Base-by-base conservation (phyloP, 2,329 filamentous ascomycete genomes). In the Dactylellina leptospora region DNA sequence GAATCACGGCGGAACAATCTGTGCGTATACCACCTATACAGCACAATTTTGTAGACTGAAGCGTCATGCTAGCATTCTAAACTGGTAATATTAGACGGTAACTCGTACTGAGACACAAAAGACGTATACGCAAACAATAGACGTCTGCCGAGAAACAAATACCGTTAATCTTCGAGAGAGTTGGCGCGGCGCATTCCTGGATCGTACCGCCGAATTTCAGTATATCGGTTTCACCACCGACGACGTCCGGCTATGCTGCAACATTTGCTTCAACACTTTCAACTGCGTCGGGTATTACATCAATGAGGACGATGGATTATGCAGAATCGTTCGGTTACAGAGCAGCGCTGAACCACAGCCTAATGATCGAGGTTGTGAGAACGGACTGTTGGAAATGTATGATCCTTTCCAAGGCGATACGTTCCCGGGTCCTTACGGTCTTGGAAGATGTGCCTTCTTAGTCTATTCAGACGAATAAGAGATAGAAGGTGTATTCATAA, bases 401-500 rank as follows among this genome's bases (percentile, higher is more conserved):
- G 68, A 72, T 27, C 68, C 68, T 11, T 55, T 28, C 13, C 30
- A 13, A 20, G 45, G 59, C 18, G 44, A 51, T 22, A 45, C 25
- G 2, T 54, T 56, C n/a, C 48, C 16, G 3, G 68, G 68, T 0
- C 36, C 27, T 1, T 72, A 58, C 33, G 68, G 64, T 2, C 42
- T 72, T 20, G 68, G 68, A 27, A 20, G 64, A 36, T 72, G 68
- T 20, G 68, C 53, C 6, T 72, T 54, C 38, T 36, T 72, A 3
- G 54, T 60, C 4, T 72, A 72, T 30, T 72, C 68, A 18, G 68
- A 72, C 18, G 68, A 72, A 22, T 72, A 16, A 60, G 25, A 53
- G 27, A 40, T 11, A 1, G 36, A 16, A 40, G 6, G 4, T 40
- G 36, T 40, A 40, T 40, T 40, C 18, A 40, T 16, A 40, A n/a